phyloP scores from a whole-genome alignment of 768 basidiomycete genomes.

The Pleurotus platypus region DNA sequence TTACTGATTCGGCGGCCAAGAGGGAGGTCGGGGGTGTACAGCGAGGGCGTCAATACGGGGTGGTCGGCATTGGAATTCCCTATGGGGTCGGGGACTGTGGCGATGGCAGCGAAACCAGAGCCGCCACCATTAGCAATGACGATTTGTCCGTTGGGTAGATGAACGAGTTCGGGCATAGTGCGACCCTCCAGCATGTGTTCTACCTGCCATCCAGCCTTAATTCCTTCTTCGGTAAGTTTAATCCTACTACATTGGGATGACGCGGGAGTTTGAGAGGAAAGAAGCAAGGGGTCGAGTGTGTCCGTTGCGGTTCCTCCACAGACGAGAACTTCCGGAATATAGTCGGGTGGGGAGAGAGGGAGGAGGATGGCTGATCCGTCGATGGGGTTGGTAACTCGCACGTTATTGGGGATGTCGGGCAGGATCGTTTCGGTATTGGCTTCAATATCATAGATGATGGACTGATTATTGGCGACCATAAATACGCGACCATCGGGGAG shows the following conservation, averaged over 20 bases:
- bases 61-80: slow-evolving; percentile 44
- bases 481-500: slow-evolving; percentile 45
- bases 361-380: slow-evolving; percentile 48
- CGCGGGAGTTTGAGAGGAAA: slow-evolving; percentile 49
- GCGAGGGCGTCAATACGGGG: slow-evolving; percentile 33
- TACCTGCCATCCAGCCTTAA: slow-evolving; percentile 36
- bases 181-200: slow-evolving; percentile 48
- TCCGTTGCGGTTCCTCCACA: slow-evolving; percentile 25
- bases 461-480: slow-evolving; percentile 30
- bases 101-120: slow-evolving; percentile 23
- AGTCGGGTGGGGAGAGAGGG: slow-evolving; percentile 20
- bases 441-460: slow-evolving; percentile 31
- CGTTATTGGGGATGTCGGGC: slow-evolving; percentile 32
- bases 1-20: slow-evolving; percentile 35
- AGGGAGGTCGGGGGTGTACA: slow-evolving; percentile 35
- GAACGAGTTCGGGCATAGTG: slow-evolving; percentile 56
- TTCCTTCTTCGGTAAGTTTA: slow-evolving; percentile 52
- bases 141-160: slow-evolving; percentile 50
- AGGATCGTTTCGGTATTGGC: slow-evolving; percentile 28
- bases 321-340: slow-evolving; percentile 32
- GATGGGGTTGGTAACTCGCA: slow-evolving; percentile 50
- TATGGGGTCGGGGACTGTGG: slow-evolving; percentile 23
- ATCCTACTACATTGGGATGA: slow-evolving; percentile 33
- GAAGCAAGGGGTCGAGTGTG: slow-evolving; percentile 34
- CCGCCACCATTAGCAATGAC: slow-evolving; percentile 49